Evolutionary conservation across 441 rosid genomes (phyloP).

Genomic region (Codiaeum variegatum): DNA sequence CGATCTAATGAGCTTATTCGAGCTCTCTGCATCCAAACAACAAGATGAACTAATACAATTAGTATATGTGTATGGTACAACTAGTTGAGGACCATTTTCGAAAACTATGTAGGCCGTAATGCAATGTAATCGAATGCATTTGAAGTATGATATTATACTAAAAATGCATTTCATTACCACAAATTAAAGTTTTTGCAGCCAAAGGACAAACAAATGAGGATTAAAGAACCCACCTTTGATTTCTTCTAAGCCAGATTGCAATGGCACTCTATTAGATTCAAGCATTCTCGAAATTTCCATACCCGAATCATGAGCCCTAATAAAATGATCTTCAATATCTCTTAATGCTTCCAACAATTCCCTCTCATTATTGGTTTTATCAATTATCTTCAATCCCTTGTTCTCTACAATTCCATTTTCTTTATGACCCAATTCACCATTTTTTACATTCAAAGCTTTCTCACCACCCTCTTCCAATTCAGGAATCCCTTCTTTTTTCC

Average conservation of each 20-base stretch:
- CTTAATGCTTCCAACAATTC: constrained; percentile 52
- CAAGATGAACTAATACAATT: background rate
- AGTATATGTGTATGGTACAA: background rate
- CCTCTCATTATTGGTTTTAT: constrained; percentile 34
- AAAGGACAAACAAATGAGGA: background rate
- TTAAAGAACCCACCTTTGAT: constrained; percentile 37
- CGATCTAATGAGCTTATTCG: constrained; percentile 38
- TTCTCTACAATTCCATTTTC: constrained; percentile 23
- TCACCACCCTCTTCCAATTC: constrained; percentile 48
- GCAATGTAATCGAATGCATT: no score
- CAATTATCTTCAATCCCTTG: constrained; percentile 29
- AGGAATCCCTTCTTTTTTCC: constrained; percentile 50
- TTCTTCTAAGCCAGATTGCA: constrained; percentile 43
- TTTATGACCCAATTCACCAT: constrained; percentile 15
- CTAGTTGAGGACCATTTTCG: background rate
- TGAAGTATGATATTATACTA: no score
- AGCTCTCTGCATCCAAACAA: constrained; percentile 32
- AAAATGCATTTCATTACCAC: no score
- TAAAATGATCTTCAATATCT: constrained; percentile 49
- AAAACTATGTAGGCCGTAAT: no score
- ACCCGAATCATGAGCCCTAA: constrained; percentile 56
- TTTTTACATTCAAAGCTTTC: constrained; percentile 21
- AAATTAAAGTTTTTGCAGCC: constrained; percentile 4
- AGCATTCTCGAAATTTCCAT: constrained; percentile 53
- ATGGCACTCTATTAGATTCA: constrained; percentile 44